phyloP scores from a whole-genome alignment of 352 stramenopile species.

The Globisporangium perplexum region DNA sequence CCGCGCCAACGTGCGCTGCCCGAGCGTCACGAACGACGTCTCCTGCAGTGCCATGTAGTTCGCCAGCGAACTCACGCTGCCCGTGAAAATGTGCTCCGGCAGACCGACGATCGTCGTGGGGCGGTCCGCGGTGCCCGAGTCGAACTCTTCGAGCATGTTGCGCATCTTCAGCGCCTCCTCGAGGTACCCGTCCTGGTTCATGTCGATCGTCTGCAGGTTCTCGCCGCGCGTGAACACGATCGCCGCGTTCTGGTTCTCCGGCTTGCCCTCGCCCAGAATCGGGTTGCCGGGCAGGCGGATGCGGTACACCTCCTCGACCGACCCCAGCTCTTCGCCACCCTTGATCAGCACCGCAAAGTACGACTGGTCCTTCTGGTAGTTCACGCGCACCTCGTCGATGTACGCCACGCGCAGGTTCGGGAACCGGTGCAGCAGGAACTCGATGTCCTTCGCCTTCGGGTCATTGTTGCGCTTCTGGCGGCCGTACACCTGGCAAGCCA shows the following conservation, averaged over 20 bases:
- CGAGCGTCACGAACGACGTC: slow-evolving; percentile 98
- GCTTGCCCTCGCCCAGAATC: slow-evolving; percentile 98
- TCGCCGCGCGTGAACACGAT: slow-evolving; percentile 98
- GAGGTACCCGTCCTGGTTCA: slow-evolving; percentile 99
- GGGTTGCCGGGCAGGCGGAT: slow-evolving; percentile 97
- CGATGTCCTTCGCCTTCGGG: slow-evolving; percentile 97
- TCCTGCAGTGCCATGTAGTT: slow-evolving; percentile 99
- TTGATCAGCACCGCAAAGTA: slow-evolving; percentile 99
- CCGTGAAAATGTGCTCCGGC: slow-evolving; percentile 99
- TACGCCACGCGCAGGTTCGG: slow-evolving; percentile 97
- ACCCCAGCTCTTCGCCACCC: slow-evolving; percentile 60
- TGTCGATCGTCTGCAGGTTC: slow-evolving; percentile 98
- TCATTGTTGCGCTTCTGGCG: slow-evolving; percentile 98
- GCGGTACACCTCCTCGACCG: slow-evolving; percentile 93
- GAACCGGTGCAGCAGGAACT: slow-evolving; percentile 96
- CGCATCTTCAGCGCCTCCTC: slow-evolving; percentile 99
- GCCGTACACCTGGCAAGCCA: slow-evolving; percentile 98
- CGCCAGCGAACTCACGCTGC: slow-evolving; percentile 96
- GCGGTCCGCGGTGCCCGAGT: slow-evolving; percentile 59
- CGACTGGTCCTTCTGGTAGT: slow-evolving; percentile 91
- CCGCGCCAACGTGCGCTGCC: slow-evolving; percentile 94
- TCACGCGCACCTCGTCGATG: slow-evolving; percentile 97
- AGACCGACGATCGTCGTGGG: slow-evolving; percentile 96
- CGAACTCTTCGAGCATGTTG: slow-evolving; percentile 98
- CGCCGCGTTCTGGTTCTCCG: slow-evolving; percentile 99